phyloP scores from a whole-genome alignment of 345 rosid genomes.

The Heritiera fomes region DNA sequence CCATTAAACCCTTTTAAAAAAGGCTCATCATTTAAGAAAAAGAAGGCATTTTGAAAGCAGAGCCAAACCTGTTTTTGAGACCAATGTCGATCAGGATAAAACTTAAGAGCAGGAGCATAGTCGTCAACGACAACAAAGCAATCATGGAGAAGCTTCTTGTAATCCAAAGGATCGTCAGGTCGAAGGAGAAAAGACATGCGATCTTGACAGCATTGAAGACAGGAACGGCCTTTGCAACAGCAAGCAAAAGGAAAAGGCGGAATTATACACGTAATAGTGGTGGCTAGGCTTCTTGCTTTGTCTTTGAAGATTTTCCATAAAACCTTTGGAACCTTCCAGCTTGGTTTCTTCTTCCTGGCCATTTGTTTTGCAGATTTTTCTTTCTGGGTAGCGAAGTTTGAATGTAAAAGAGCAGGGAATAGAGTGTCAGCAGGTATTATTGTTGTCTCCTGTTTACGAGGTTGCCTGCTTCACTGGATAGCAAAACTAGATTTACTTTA shows the following conservation, averaged over 20 bases:
- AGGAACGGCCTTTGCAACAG: conserved; percentile 39
- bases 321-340: conserved; percentile 50
- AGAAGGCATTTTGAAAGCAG: neutral
- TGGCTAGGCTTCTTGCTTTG: conserved; percentile 44
- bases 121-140: conserved; percentile 53
- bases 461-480: neutral
- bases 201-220: conserved; percentile 31
- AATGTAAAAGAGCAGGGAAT: neutral
- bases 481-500: neutral
- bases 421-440: neutral
- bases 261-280: conserved; percentile 41
- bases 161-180: conserved; percentile 54
- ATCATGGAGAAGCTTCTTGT: conserved; percentile 50
- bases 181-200: conserved; percentile 45
- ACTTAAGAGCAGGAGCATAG: conserved; percentile 44
- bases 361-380: conserved; percentile 21
- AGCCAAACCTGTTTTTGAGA: conserved; percentile 53
- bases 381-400: neutral
- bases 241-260: conserved; percentile 27
- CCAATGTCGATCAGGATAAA: conserved; percentile 41
- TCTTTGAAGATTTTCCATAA: conserved; percentile 53
- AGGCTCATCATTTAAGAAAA: neutral
- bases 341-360: conserved; percentile 31
- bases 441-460: too few relatives aligned
- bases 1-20: neutral